phyloP scores from a whole-genome alignment of 2,329 filamentous ascomycete species.

The Stromatinia cepivora region DNA sequence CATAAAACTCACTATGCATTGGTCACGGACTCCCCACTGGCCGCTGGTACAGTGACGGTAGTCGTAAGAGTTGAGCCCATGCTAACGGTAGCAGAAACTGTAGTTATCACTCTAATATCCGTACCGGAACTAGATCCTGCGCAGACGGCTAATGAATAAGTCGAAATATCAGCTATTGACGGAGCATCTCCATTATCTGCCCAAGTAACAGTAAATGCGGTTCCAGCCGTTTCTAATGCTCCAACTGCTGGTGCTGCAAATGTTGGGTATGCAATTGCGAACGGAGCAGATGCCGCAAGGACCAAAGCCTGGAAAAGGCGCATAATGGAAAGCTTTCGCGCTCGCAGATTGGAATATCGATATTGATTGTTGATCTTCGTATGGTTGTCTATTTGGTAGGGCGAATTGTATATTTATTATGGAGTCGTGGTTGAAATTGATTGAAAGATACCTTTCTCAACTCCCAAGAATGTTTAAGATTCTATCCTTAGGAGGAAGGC shows the following conservation, averaged over 20 bases:
- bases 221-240: slow-evolving; percentile 50
- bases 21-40: slow-evolving; percentile 33
- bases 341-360: slow-evolving; percentile 11
- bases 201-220: slow-evolving; percentile 56
- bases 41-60: slow-evolving; percentile 35
- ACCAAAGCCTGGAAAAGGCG: slow-evolving; percentile 29
- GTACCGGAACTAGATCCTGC: slow-evolving; percentile 57
- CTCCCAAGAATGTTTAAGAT: neutral
- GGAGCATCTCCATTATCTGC: slow-evolving; percentile 54
- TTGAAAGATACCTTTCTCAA: neutral
- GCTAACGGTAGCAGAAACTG: neutral
- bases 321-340: slow-evolving; percentile 29
- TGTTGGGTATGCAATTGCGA: slow-evolving; percentile 41
- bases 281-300: slow-evolving; percentile 31
- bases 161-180: slow-evolving; percentile 49
- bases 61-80: slow-evolving; percentile 17
- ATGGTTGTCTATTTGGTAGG: neutral
- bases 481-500: neutral
- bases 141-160: slow-evolving; percentile 60
- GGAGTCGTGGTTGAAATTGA: neutral
- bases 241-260: slow-evolving; percentile 56
- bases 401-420: neutral
- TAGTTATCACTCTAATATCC: neutral
- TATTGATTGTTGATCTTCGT: neutral
- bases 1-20: slow-evolving; percentile 41